Evolutionary conservation across 2,329 filamentous ascomycete genomes (phyloP).

Genomic region (Claviceps arundinis): DNA sequence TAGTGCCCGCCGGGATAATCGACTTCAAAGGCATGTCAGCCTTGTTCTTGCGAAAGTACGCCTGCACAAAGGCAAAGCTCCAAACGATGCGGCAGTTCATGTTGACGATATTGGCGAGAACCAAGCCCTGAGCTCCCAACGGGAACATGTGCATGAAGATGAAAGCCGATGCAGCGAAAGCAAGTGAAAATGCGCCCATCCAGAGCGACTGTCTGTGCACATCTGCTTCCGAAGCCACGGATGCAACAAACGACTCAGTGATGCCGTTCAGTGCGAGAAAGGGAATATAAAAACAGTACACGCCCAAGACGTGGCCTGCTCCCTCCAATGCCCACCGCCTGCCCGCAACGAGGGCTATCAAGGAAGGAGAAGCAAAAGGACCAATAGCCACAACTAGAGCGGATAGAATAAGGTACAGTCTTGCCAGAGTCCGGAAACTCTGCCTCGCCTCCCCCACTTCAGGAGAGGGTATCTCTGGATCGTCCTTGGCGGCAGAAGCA

Average conservation of each 20-base stretch:
- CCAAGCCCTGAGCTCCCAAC: conserved; percentile 66
- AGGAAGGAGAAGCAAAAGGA: conserved; percentile 58
- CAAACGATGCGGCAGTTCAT: conserved; percentile 77
- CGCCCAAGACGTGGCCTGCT: conserved; percentile 59
- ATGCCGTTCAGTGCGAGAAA: conserved; percentile 86
- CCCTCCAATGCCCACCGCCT: conserved; percentile 60
- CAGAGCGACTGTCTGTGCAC: conserved; percentile 65
- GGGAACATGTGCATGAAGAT: conserved; percentile 56
- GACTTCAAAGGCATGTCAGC: conserved; percentile 15
- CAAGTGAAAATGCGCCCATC: conserved; percentile 72
- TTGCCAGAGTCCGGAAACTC: conserved; percentile 52
- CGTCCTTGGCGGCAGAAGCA: conserved; percentile 6
- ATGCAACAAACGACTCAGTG: conserved; percentile 82
- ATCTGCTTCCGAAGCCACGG: conserved; percentile 63
- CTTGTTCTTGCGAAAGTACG: conserved; percentile 42
- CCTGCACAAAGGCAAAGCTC: conserved; percentile 59
- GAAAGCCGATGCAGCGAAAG: conserved; percentile 64
- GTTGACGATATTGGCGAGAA: conserved; percentile 79
- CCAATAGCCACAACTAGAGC: conserved; percentile 56
- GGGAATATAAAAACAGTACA: conserved; percentile 87
- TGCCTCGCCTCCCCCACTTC: conserved; percentile 27
- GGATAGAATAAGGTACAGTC: conserved; percentile 62
- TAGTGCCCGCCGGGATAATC: conserved; percentile 16
- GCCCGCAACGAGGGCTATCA: conserved; percentile 66
- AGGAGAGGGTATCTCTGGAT: conserved; percentile 9